Base-by-base conservation (phyloP, 139 green algal species). In the Klebsormidium nitens region DNA sequence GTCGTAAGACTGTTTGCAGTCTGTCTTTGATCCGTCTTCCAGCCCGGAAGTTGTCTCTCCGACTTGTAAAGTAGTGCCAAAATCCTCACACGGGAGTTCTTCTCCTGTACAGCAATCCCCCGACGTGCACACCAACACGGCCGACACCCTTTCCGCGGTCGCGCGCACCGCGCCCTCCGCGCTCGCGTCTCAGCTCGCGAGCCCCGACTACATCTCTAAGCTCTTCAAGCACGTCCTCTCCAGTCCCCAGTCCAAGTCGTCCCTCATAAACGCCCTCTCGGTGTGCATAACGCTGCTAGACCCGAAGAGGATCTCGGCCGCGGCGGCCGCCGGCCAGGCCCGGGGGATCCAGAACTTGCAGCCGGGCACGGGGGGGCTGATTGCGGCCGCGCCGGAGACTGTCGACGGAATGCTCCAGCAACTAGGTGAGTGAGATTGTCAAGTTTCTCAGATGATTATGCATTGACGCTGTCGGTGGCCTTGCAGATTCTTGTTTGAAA, bases 71-170 rank as follows among this genome's bases (percentile, higher is more conserved):
- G n/a, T n/a, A n/a, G n/a, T n/a, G n/a, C n/a, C n/a, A n/a, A n/a
- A n/a, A n/a, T n/a, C n/a, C n/a, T n/a, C n/a, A n/a, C n/a, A n/a
- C n/a, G n/a, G n/a, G n/a, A n/a, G n/a, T n/a, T n/a, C n/a, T n/a
- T n/a, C n/a, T 64, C 19, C 57, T 73, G 32, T 36, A 47, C 65
- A 79, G 72, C 63, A 78, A 28, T 31, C 78, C 0, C 38, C 56
- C 39, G 59, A 76, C 35, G 76, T 77, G 23, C 60, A 84, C 36
- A 60, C 72, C 31, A 84, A 85, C 59, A 70, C 78, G 4, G 77
- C 72, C 5, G 78, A 85, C 29, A 47, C 69, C 17, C 50, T 84
- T n/a, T 69, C 49, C 3, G 78, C 65, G n/a, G 75, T 84, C 32
- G 78, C 78, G 2, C 42, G 78, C 17, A 77, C 78, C 19, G 44